Percentiles rank a stretch among this genome's conserved stretches.
Evolutionary conservation across 768 basidiomycete species (phyloP).

Genomic region (Pulveroboletus sp.): DNA sequence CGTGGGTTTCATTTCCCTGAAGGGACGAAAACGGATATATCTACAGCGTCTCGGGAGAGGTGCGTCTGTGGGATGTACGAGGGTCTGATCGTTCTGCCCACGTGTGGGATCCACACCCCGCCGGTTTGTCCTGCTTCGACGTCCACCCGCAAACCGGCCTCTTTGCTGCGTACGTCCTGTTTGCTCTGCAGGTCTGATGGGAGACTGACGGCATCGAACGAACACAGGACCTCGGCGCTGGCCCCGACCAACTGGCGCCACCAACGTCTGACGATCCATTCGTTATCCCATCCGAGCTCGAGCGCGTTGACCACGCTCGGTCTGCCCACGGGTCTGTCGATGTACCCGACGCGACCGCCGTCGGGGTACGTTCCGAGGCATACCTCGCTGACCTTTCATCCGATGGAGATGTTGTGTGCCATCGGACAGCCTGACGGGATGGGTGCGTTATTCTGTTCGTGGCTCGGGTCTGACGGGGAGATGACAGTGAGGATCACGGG

Average conservation of each 20-base stretch:
- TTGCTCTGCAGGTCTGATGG: not conserved
- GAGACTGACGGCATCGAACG: slow-evolving; percentile 9
- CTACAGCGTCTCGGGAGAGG: slow-evolving; percentile 78
- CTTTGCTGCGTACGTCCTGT: slow-evolving; percentile 69
- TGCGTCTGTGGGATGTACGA: slow-evolving; percentile 89
- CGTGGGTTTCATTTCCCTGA: slow-evolving; percentile 14
- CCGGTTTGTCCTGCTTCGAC: slow-evolving; percentile 81
- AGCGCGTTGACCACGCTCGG: slow-evolving; percentile 39
- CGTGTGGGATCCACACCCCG: slow-evolving; percentile 60
- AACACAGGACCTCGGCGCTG: slow-evolving; percentile 59
- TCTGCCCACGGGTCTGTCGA: slow-evolving; percentile 51
- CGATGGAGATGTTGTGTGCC: slow-evolving; percentile 80
- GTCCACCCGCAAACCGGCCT: slow-evolving; percentile 80
- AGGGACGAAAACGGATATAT: not conserved
- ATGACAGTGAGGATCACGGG: slow-evolving; percentile 53
- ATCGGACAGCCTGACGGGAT: slow-evolving; percentile 68
- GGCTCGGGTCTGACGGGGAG: slow-evolving; percentile 1
- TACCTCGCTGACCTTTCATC: slow-evolving; percentile 75
- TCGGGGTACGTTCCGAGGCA: slow-evolving; percentile 58
- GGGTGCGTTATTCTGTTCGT: slow-evolving; percentile 33
- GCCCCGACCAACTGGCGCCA: slow-evolving; percentile 58
- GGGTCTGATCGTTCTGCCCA: slow-evolving; percentile 53
- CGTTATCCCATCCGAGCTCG: slow-evolving; percentile 39
- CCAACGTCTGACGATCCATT: slow-evolving; percentile 60
- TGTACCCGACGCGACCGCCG: slow-evolving; percentile 53